A percentile compares a stretch with the other conserved stretches of the same genome.
Evolutionary conservation across 352 stramenopile species (phyloP).

Genomic region (Lagenidium giganteum): DNA sequence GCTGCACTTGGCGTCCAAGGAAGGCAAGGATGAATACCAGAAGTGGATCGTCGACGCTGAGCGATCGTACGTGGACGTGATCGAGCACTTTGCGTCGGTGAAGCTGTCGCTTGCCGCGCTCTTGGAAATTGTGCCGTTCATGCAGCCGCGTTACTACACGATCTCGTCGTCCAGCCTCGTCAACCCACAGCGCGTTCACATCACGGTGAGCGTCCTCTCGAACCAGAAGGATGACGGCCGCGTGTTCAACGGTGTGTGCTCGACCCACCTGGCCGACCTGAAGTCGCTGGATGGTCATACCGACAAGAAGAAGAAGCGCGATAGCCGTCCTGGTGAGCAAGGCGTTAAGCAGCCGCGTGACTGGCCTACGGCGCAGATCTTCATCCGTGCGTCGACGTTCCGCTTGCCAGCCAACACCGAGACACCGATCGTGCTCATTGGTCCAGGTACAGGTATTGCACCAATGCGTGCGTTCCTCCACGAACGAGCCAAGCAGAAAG

Average conservation of each 20-base stretch:
- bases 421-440: slow-evolving; percentile 94
- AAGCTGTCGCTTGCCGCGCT: slow-evolving; percentile 77
- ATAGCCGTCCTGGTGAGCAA: slow-evolving; percentile 67
- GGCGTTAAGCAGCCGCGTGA: slow-evolving; percentile 55
- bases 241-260: slow-evolving; percentile 93
- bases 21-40: slow-evolving; percentile 94
- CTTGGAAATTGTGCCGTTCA: slow-evolving; percentile 88
- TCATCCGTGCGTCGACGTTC: slow-evolving; percentile 95
- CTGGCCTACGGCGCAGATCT: slow-evolving; percentile 83
- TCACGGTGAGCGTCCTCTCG: slow-evolving; percentile 93
- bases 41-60: slow-evolving; percentile 89
- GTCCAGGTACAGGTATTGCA: slow-evolving; percentile 95
- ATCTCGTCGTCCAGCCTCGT: slow-evolving; percentile 95
- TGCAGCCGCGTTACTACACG: slow-evolving; percentile 97
- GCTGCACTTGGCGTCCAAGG: slow-evolving; percentile 57
- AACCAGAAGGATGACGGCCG: slow-evolving; percentile 67
- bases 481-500: slow-evolving; percentile 83
- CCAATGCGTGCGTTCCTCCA: slow-evolving; percentile 97
- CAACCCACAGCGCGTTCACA: slow-evolving; percentile 89
- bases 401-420: slow-evolving; percentile 83
- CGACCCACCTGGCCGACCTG: slow-evolving; percentile 85
- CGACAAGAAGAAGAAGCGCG: slow-evolving; percentile 64
- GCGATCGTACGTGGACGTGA: slow-evolving; percentile 88
- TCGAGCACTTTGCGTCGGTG: slow-evolving; percentile 76
- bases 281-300: slow-evolving; percentile 28